Evolutionary conservation across 192 early-diverging fungal species (phyloP), one percentile per base, ranked within the genome.

Genomic region (Ambispora gerdemannii): DNA sequence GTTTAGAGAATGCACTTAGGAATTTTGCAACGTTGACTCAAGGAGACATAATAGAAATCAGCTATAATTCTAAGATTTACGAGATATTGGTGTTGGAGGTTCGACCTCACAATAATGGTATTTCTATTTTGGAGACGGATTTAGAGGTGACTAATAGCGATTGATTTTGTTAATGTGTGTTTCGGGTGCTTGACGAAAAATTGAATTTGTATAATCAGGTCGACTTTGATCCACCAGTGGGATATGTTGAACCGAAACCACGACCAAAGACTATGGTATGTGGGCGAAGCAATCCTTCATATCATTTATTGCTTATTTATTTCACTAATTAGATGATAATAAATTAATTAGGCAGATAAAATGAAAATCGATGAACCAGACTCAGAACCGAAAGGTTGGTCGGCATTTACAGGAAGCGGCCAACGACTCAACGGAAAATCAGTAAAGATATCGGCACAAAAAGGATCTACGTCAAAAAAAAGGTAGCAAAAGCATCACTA

Each of bases 81-180:
- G 91, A 93, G 50, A 92, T 99, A 62, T 72, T 88, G 4, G 93
- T 99, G 3, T 82, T 97, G 66, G 95, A 99, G 75, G 90, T 88
- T 20, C 90, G 90, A 72, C 94, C 97, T 4, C 74, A 55, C 2
- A 71, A 86, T 4, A 80, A 82, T 6, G 97, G 92, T 19, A 92
- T 98, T 61, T 94, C 91, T 33, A 93, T 99, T 67, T 86, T 97
- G 27, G 97, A 99, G 76, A 98, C 96, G 0, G 97, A 99, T 84
- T 75, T 99, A 43, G 94, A 96, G 70, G 95, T 88, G 63, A 10
- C 15, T 6, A 43, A 43, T 43, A 10, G 15, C 38, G 15, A 15
- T 15, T 43, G 38, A 43, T 43, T 43, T 43, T 43, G 6, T 15
- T 43, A 10, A 6, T 43, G 7, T 10, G 6, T 43, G 6, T 15